Evolutionary conservation across 345 rosid species (phyloP).

Genomic region (Barbarea vulgaris): DNA sequence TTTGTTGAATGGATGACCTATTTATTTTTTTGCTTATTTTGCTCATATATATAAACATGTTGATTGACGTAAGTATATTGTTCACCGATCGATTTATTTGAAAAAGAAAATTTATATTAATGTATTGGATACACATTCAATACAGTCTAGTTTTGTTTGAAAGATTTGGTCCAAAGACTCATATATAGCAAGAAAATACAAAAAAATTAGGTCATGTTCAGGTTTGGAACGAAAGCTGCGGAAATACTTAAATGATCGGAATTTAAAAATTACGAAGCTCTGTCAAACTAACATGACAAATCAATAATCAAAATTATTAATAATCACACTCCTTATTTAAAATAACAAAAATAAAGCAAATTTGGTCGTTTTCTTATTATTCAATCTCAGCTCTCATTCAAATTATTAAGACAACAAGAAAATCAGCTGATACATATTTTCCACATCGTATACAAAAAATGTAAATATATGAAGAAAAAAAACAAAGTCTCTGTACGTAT

Average conservation of each 20-base stretch:
- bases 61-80: no score
- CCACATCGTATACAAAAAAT: background rate
- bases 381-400: background rate
- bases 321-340: background rate
- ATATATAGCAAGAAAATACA: background rate
- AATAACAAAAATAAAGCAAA: background rate
- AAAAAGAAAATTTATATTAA: background rate
- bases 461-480: background rate
- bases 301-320: background rate
- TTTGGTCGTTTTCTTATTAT: background rate
- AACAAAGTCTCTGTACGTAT: background rate
- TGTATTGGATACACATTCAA: background rate
- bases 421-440: conserved; percentile 1
- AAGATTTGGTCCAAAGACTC: background rate
- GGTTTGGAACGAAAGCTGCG: background rate
- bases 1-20: conserved; percentile 9
- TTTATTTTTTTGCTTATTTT: background rate
- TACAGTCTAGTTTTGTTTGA: background rate
- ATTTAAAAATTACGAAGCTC: background rate
- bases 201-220: background rate
- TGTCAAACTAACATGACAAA: conserved; percentile 13
- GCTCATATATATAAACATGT: conserved; percentile 9
- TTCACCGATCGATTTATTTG: conserved; percentile 12
- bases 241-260: background rate
- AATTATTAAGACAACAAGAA: background rate